Percentiles rank a stretch among this genome's conserved stretches.
phyloP scores from a whole-genome alignment of 805 yeast genomes.

The Tetrapisispora taiwanensis region DNA sequence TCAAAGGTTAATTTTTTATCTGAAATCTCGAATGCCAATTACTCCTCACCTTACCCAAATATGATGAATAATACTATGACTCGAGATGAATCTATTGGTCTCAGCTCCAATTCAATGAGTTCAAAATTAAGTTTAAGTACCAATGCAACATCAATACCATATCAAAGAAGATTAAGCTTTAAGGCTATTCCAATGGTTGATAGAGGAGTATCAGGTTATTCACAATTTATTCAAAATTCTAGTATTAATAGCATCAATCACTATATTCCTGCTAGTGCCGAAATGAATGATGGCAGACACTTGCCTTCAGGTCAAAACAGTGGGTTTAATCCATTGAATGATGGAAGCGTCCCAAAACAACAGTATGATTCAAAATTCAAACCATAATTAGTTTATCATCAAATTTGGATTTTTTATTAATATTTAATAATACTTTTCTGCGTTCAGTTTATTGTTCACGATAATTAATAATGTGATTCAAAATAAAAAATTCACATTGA shows the following conservation, averaged over 20 bases:
- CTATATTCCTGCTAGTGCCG: background rate
- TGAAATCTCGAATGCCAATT: background rate
- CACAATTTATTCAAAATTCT: constrained; percentile 1
- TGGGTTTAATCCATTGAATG: too few relatives aligned
- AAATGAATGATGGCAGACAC: background rate
- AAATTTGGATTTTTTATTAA: too few relatives aligned
- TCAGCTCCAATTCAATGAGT: background rate
- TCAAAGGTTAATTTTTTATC: background rate
- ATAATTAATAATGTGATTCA: too few relatives aligned
- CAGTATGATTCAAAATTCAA: too few relatives aligned
- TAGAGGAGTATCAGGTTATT: background rate
- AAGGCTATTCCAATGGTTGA: constrained; percentile 1
- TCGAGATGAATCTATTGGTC: background rate
- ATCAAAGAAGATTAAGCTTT: background rate
- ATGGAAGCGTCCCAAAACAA: too few relatives aligned
- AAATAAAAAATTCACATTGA: too few relatives aligned
- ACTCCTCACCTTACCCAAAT: background rate
- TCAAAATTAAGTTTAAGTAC: background rate
- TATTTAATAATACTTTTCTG: too few relatives aligned
- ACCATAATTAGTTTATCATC: too few relatives aligned
- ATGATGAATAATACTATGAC: background rate
- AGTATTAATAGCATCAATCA: background rate
- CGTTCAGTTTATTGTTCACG: too few relatives aligned
- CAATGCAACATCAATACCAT: background rate
- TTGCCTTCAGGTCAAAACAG: background rate